Base-by-base conservation (phyloP, 1,284 basidiomycete genomes). In the Papiliotrema nemorosa region DNA sequence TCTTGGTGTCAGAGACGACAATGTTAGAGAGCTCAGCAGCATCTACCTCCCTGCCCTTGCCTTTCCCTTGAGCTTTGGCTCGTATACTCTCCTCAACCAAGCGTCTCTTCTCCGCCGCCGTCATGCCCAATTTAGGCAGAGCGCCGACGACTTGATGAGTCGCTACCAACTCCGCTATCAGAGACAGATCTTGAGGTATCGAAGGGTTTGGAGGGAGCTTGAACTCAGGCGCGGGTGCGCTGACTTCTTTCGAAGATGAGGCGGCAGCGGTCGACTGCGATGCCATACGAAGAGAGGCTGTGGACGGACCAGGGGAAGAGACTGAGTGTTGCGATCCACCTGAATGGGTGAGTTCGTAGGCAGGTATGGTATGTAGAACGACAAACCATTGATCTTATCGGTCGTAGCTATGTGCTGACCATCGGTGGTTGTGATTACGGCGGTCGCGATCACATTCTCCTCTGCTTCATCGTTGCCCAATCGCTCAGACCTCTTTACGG, bases 141-240 rank as follows among this genome's bases (percentile, higher is more conserved):
- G 63, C 51, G 2, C 70, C 69, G 24, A 70, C 68, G 5, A 69
- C 71, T 33, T 64, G 57, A 31, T 70, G 59, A n/a, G 50, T 52
- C 16, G 58, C 60, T 0, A 74, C 70, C 58, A 74, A 65, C 43
- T 68, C 61, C 58, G 65, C 63, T 50, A 74, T 74, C 22, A 66
- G 46, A 14, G 62, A 58, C 10, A 74, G 48, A 55, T 74, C 72
- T 53, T 69, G 64, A 2, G 67, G 66, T 10, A 69, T 57, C 3
- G 51, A 33, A 1, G 58, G 60, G 26, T 65, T 58, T 4, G 57
- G 52, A 14, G 64, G 60, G 3, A 50, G 47, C 41, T 57, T 59
- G 56, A 62, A 64, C 2, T 54, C 22, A 14, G 52, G 41, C 14
- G 22, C 18, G n/a, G 41, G 12, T 22, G 39, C 5, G 20, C 4